Base-by-base conservation (phyloP, 805 yeast species). In the Isabelozyma gotoi region DNA sequence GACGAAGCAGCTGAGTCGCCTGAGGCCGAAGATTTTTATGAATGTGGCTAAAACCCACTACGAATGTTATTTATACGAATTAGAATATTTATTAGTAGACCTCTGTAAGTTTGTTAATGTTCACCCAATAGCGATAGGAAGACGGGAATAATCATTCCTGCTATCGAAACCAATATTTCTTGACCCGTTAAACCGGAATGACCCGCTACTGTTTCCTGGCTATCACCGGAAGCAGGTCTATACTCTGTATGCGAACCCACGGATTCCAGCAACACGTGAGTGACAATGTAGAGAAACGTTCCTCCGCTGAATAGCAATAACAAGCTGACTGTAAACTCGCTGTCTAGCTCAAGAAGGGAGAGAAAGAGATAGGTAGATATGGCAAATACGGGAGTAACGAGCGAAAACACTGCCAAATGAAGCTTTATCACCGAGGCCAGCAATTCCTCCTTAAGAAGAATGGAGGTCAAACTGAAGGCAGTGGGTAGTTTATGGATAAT, bases 401-500 rank as follows among this genome's bases (percentile, higher is more conserved):
- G 46, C 1, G 90, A 67, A 55, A 86, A 86, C 2, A 73, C 53
- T 5, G 67, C 55, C 24, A 85, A 51, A 52, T 84, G 85, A 19
- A 73, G 58, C 40, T 70, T 50, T 17, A 79, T 65, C 19, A 62
- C 49, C 17, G 51, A 38, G 27, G 53, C 44, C 24, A 67, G 38
- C 2, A 73, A 45, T 4, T 71, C 68, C 29, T 66, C 63, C 21
- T 68, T 62, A 8, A 78, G 52, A 21, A 86, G 66, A 12, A 84
- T 68, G 1, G 87, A 73, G 4, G 78, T 60, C 34, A 86, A 68
- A 33, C 90, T 85, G 58, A 86, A 82, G 4, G 88, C 74, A 0
- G 92, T 84, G 0, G 94, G 94, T 4, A 85, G 67, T 59, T 86
- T 86, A 67, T 86, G 94, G 24, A 84, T 55, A 46, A 85, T 70